Percentiles rank a stretch among this genome's conserved stretches.
These are phyloP conservation scores for Aspergillus sp. DNA, from an alignment of 2,329 filamentous ascomycete genomes.

Conservation along the genomic window DNA sequence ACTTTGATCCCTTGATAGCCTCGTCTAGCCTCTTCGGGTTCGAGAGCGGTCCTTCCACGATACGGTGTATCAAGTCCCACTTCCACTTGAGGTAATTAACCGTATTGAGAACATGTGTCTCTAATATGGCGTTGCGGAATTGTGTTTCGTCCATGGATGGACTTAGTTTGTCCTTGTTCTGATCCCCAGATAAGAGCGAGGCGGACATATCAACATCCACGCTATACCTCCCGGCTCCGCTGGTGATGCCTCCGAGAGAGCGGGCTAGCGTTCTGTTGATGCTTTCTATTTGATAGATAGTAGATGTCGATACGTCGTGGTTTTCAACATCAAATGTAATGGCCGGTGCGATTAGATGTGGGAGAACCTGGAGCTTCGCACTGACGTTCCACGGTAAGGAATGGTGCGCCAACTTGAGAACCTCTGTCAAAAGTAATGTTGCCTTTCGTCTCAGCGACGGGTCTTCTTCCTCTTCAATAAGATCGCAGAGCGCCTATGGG, in stretches of 20 bases:
- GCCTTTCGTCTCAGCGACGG: slow-evolving; percentile 75
- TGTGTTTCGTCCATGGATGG: slow-evolving; percentile 64
- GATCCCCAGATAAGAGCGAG: slow-evolving; percentile 39
- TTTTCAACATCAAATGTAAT: slow-evolving; percentile 69
- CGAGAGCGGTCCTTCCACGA: slow-evolving; percentile 89
- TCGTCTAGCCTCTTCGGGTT: slow-evolving; percentile 92
- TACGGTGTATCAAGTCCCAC: slow-evolving; percentile 86
- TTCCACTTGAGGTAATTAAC: slow-evolving; percentile 96
- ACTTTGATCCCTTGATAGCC: slow-evolving; percentile 91
- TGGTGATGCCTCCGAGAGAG: slow-evolving; percentile 55
- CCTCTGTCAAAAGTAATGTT: slow-evolving; percentile 85
- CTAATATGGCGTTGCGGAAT: slow-evolving; percentile 61
- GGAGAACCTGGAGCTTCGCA: slow-evolving; percentile 80
- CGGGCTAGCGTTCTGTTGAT: slow-evolving; percentile 90
- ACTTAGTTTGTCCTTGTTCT: slow-evolving; percentile 56
- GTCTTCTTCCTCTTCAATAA: slow-evolving; percentile 52
- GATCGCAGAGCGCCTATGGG: slow-evolving; percentile 45
- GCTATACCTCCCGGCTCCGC: slow-evolving; percentile 41
- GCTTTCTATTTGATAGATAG: slow-evolving; percentile 97
- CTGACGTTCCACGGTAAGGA: slow-evolving; percentile 81
- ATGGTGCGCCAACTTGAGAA: slow-evolving; percentile 83
- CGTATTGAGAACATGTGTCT: slow-evolving; percentile 83
- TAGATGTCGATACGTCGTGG: slow-evolving; percentile 79
- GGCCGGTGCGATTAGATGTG: slow-evolving; percentile 77
- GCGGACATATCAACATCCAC: slow-evolving; percentile 48